These are phyloP conservation scores for Vigna trinervia DNA, from an alignment of 306 rosid genomes.

Conservation along the genomic window DNA sequence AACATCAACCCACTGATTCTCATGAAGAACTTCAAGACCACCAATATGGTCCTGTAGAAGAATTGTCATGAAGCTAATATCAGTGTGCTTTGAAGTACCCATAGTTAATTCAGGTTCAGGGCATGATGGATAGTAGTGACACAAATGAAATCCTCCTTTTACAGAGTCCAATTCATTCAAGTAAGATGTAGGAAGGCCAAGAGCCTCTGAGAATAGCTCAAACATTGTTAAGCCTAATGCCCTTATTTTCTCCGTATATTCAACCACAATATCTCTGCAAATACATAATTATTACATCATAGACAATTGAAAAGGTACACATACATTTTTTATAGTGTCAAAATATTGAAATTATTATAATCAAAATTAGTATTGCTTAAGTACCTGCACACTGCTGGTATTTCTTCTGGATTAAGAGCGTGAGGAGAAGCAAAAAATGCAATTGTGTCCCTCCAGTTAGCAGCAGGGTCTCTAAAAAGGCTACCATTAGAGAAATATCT, in stretches of 20 bases:
- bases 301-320: neutral
- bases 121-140: slow-evolving; percentile 49
- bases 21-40: slow-evolving; percentile 55
- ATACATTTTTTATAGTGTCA: neutral
- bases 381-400: slow-evolving; percentile 44
- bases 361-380: neutral
- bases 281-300: neutral
- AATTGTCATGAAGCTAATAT: slow-evolving; percentile 46
- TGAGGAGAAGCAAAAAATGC: slow-evolving; percentile 3
- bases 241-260: slow-evolving; percentile 43
- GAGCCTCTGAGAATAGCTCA: slow-evolving; percentile 48
- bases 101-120: slow-evolving; percentile 53
- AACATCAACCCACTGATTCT: slow-evolving; percentile 41
- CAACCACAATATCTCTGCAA: slow-evolving; percentile 44
- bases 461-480: slow-evolving; percentile 17
- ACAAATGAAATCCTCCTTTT: neutral
- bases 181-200: slow-evolving; percentile 36
- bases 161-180: slow-evolving; percentile 34
- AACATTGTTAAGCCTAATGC: slow-evolving; percentile 22
- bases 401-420: slow-evolving; percentile 28
- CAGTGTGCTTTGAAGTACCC: slow-evolving; percentile 43
- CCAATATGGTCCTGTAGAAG: slow-evolving; percentile 62
- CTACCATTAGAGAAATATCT: slow-evolving; percentile 40
- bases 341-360: too few relatives aligned
- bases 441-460: slow-evolving; percentile 43